Percentiles rank a stretch among this genome's conserved stretches.
These are phyloP conservation scores for Helianthus annuus DNA, from an alignment of 129 eudicot genomes.

Conservation along the genomic window HanXRQr2.0-SUNRISE NC_035444.2:27243477-27243976, in stretches of 20 bases:
- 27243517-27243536: slow-evolving; percentile 83
- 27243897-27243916: slow-evolving; percentile 76
- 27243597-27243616: slow-evolving; percentile 27
- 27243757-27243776: slow-evolving; percentile 73
- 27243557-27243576: slow-evolving; percentile 91
- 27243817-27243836: slow-evolving; percentile 88
- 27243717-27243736: slow-evolving; percentile 86
- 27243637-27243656: slow-evolving; percentile 30
- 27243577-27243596: slow-evolving; percentile 96
- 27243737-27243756: slow-evolving; percentile 76
- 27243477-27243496: slow-evolving; percentile 67
- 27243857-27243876: slow-evolving; percentile 65
- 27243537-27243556: slow-evolving; percentile 95
- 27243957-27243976: background rate
- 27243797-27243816: slow-evolving; percentile 91
- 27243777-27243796: slow-evolving; percentile 93
- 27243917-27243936: background rate
- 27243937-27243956: background rate
- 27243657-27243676: slow-evolving; percentile 63
- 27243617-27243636: slow-evolving; percentile 34
- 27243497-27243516: slow-evolving; percentile 73
- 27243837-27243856: slow-evolving; percentile 85
- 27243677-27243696: slow-evolving; percentile 60
- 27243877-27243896: slow-evolving; percentile 74
- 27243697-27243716: slow-evolving; percentile 95